Evolutionary conservation across 257 asterid species (phyloP).

Genomic region (Nicotiana tomentosiformis): DNA sequence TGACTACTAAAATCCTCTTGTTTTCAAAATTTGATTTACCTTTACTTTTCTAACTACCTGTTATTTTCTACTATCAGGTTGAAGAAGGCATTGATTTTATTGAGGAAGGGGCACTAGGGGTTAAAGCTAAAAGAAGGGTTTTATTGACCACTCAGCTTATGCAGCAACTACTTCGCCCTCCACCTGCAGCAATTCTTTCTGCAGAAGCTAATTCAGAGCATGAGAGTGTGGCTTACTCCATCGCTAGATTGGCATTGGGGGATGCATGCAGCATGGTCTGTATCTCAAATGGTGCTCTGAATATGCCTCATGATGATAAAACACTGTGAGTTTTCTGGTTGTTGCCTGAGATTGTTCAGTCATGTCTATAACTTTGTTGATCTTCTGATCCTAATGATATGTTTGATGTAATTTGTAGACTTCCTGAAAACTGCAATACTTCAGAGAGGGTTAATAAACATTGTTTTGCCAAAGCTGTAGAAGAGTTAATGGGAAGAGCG

Average conservation of each 20-base stretch:
- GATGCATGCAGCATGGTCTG: conserved; percentile 16
- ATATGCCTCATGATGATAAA: not conserved
- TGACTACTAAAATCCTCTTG: not conserved
- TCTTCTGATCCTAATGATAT: conserved; percentile 3
- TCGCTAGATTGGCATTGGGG: conserved; percentile 15
- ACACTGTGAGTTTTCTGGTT: conserved; percentile 4
- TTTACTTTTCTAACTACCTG: conserved; percentile 37
- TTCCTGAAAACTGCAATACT: conserved; percentile 20
- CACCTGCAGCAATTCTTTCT: conserved; percentile 15
- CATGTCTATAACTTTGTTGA: not conserved
- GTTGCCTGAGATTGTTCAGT: not conserved
- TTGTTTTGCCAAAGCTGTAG: conserved; percentile 24
- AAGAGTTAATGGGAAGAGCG: conserved; percentile 46
- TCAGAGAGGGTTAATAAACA: conserved; percentile 31
- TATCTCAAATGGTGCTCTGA: conserved; percentile 2
- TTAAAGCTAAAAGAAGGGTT: conserved; percentile 11
- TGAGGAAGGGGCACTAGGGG: not conserved
- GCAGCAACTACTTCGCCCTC: conserved; percentile 20
- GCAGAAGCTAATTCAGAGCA: conserved; percentile 10
- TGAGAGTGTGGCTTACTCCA: conserved; percentile 16
- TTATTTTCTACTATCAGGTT: conserved; percentile 11
- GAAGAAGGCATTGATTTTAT: not conserved
- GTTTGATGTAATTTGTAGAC: conserved; percentile 26
- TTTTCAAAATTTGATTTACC: conserved; percentile 3
- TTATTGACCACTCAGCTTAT: conserved; percentile 19